Conservation (phyloP, 2,329 filamentous ascomycete species). For the Aspergillus awamori region DNA sequence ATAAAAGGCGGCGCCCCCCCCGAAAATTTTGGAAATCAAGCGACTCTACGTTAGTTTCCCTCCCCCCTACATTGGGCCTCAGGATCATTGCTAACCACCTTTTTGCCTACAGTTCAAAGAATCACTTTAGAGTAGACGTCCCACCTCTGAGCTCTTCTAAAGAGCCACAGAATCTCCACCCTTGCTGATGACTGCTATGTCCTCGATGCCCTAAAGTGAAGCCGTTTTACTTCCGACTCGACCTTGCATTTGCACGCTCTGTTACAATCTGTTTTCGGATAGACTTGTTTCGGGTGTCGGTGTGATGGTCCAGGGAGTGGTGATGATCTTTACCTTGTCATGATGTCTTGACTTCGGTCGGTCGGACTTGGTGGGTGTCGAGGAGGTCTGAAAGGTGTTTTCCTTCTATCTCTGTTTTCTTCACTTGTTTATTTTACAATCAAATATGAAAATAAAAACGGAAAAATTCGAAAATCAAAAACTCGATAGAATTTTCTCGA, state of each 20-base stretch:
- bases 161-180: conserved; percentile 89
- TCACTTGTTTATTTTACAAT: too few relatives aligned
- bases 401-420: too few relatives aligned
- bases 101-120: conserved; percentile 59
- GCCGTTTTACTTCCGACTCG: conserved; percentile 56
- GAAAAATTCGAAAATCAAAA: too few relatives aligned
- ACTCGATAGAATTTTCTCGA: too few relatives aligned
- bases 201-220: conserved; percentile 91
- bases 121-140: conserved; percentile 98
- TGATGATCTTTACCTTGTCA: conserved; percentile 89
- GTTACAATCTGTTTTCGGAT: conserved; percentile 21
- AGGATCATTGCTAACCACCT: conserved; percentile 24
- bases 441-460: too few relatives aligned
- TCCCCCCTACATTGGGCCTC: conserved; percentile 27
- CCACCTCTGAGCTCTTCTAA: conserved; percentile 88
- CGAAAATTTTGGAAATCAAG: conserved; percentile 40
- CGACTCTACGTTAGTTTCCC: conserved; percentile 48
- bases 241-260: conserved; percentile 23
- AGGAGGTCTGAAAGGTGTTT: conserved; percentile 86
- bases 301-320: conserved; percentile 74
- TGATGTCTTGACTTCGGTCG: conserved; percentile 75
- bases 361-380: conserved; percentile 76
- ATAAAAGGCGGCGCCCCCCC: conserved; percentile 27
- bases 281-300: conserved; percentile 40
- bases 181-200: conserved; percentile 88